Base-by-base conservation (phyloP, 768 basidiomycete genomes). In the Hericium coralloides region DNA sequence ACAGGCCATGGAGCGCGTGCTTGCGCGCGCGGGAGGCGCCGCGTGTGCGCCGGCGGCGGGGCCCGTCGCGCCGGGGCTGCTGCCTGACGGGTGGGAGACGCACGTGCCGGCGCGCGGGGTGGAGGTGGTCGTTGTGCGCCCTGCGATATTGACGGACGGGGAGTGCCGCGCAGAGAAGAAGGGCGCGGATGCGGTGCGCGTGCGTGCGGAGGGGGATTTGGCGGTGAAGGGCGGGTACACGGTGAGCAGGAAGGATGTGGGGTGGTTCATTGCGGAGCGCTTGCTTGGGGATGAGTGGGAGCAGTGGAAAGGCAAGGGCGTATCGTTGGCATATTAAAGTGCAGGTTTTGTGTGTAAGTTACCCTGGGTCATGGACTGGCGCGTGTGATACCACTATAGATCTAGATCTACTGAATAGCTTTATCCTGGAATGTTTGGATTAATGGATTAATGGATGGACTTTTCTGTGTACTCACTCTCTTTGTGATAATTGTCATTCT, bases 181-280 rank as follows among this genome's bases (percentile, higher is more conserved):
- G 23, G 71, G 72, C 49, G 43, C 58, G 2, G 85, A 85, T 65
- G 63, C 71, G 18, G 75, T 75, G 12, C 31, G 47, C 17, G 20
- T 45, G 8, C 26, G 26, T 8, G 70, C 68, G 12, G 77, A 74
- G 36, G 70, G 65, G 17, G 74, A 80, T 17, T 10, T 79, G 7
- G 10, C 43, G 17, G 38, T 55, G 14, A 4, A 37, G 3, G 58
- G 66, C 12, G 71, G 70, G 4, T 86, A 75, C 63, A 77, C 76
- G n/a, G 65, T 88, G 3, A 83, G 84, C 38, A 74, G 85, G 63
- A 74, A 72, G 62, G 85, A 88, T 64, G 81, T 84, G 1, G 82
- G 80, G 0, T 82, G 87, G 70, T 87, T 87, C 66, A 63, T 87
- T 12, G 78, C 74, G 3, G 77, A 84, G 50, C 73, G 68, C 0